Conservation (phyloP, 441 rosid genomes). For the Rhodomyrtus psidioides region DNA sequence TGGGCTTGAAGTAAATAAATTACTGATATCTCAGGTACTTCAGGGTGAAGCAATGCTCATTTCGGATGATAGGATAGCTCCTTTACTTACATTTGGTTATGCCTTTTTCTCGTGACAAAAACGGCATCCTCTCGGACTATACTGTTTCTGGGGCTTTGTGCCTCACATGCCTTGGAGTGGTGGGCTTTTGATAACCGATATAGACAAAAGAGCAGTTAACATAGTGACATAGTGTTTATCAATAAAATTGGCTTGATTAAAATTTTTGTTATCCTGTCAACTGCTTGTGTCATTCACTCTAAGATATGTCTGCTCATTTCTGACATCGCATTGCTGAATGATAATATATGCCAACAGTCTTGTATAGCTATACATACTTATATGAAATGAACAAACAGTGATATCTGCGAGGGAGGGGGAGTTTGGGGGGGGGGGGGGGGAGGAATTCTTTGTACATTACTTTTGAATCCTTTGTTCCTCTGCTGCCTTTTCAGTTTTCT, state of each 20-base stretch:
- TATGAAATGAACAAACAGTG: not conserved
- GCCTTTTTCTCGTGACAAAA: not conserved
- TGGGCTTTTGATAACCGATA: not conserved
- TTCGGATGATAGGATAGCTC: not conserved
- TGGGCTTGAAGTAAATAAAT: not conserved
- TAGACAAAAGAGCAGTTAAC: not conserved
- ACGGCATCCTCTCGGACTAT: not conserved
- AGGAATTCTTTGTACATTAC: not conserved
- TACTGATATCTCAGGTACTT: not conserved
- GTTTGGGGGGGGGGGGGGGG: rapidly evolving
- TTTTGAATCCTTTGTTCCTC: not conserved
- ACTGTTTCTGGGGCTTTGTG: not conserved
- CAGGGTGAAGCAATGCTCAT: not conserved
- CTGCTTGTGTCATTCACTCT: not conserved
- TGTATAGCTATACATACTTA: not conserved
- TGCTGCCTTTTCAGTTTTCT: not conserved
- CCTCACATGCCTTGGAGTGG: not conserved
- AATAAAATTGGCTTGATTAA: not conserved
- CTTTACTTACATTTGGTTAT: not conserved
- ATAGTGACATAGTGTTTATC: not conserved
- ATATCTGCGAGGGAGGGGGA: not conserved
- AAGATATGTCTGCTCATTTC: not conserved
- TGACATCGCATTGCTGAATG: not conserved
- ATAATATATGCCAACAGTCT: not conserved
- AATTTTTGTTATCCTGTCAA: not conserved